Base-by-base conservation (phyloP, 2,329 filamentous ascomycete species). In the Epichloe sylvatica region DNA sequence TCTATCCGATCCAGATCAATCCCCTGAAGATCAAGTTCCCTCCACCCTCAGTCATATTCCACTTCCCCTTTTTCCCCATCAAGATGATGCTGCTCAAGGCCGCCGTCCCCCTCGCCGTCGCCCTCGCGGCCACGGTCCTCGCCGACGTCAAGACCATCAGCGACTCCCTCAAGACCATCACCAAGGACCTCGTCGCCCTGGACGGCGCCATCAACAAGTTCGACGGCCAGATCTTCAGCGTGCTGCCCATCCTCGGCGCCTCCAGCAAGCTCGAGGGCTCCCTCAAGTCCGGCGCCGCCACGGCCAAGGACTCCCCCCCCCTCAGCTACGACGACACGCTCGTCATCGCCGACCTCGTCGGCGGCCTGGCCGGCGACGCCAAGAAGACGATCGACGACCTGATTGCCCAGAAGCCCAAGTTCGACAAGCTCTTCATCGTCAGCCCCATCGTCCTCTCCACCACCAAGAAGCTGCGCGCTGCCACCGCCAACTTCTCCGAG, bases 361-460 rank as follows among this genome's bases (percentile, higher is more conserved):
- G 55, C 1, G 54, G 59, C 7, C 63, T 75, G 33, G 61, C 64
- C 35, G 49, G 42, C 11, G 58, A 60, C n/a, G 67, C 72, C 52
- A 65, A 69, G 53, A 50, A 54, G 36, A 67, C 67, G 5, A 60
- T 72, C 23, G 55, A 59, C 5, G 60, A 61, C 9, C 56, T 73
- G 21, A 60, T 71, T 51, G 54, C 49, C 4, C 57, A 63, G 21
- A 71, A 72, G 57, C 61, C 58, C 17, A 68, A 70, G 52, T 75
- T 75, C 51, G 66, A 72, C 54, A 59, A 60, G 37, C 56, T 73
- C 4, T 47, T 70, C 1, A 53, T 74, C 34, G 63, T 74, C 25
- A 64, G 59, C 42, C 69, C 70, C 0, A 56, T 71, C 36, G 70
- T 74, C 36, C 57, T 71, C 36, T 39, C 69, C 15, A 68, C 66